A percentile compares a stretch with the other conserved stretches of the same genome.
These are phyloP conservation scores for Aegilops umbellulata DNA, from an alignment of 176 grass and related monocot species.

Conservation along the genomic window DNA sequence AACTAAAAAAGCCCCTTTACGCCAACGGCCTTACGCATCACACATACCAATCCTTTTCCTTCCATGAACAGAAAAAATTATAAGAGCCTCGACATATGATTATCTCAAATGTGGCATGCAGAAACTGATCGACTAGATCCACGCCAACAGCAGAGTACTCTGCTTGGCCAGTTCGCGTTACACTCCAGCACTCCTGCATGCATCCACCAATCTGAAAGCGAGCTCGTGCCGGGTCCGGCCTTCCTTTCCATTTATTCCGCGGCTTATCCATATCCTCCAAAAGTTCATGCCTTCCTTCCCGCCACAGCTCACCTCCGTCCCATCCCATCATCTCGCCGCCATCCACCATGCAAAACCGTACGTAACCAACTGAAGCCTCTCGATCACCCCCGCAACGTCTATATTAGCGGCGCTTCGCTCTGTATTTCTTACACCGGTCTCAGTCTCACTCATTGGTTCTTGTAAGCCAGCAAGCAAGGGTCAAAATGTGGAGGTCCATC, in stretches of 20 bases:
- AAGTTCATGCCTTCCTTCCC: conserved; percentile 37
- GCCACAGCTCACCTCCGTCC: conserved; percentile 11
- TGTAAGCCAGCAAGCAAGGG: not conserved
- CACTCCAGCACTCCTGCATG: not conserved
- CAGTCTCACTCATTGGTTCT: not conserved
- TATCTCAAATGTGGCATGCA: not conserved
- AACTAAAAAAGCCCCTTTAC: conserved; percentile 20
- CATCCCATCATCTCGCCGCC: not conserved
- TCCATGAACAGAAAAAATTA: not conserved
- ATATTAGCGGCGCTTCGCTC: not conserved
- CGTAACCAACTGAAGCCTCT: not conserved
- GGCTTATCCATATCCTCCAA: conserved; percentile 8
- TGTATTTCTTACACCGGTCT: not conserved
- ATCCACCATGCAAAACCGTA: not conserved
- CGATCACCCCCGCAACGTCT: not conserved
- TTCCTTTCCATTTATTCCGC: not conserved
- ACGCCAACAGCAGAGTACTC: not conserved
- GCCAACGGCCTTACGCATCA: not conserved
- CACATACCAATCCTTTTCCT: not conserved
- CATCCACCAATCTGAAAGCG: not conserved
- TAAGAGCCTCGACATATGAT: not conserved
- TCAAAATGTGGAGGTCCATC: not conserved
- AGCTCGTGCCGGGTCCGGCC: too few relatives aligned
- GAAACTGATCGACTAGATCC: not conserved
- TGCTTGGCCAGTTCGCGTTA: not conserved